Percentiles rank a stretch among this genome's conserved stretches.
Evolutionary conservation across 306 rosid genomes (phyloP).

Genomic region (Quercus parvula): DNA sequence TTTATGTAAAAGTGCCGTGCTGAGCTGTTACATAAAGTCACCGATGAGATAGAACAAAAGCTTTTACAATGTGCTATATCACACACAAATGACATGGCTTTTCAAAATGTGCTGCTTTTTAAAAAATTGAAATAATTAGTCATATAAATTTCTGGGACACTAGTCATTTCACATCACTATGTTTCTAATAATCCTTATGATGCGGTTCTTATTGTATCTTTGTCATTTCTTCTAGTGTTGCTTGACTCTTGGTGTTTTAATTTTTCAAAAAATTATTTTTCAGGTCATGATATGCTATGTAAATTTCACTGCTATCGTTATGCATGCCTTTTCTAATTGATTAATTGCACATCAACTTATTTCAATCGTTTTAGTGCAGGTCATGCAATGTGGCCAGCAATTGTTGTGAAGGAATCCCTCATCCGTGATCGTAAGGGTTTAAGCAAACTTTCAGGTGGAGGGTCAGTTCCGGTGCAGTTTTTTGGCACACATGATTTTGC

Average conservation of each 20-base stretch:
- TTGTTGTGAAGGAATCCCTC: conserved; percentile 88
- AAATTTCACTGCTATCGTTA: conserved; percentile 3
- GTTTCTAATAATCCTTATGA: background rate
- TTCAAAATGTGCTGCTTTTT: no score
- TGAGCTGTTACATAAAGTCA: background rate
- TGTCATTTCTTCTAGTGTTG: background rate
- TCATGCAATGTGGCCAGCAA: conserved; percentile 99
- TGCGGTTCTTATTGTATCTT: background rate
- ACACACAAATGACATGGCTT: background rate
- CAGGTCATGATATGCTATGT: background rate
- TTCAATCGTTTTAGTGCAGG: conserved; percentile 54
- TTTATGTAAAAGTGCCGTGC: background rate
- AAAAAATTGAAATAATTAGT: no score
- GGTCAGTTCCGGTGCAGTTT: conserved; percentile 89
- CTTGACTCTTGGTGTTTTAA: background rate
- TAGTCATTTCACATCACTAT: background rate
- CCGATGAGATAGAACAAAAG: background rate
- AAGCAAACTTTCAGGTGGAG: conserved; percentile 58
- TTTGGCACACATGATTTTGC: conserved; percentile 99
- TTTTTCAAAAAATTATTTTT: background rate
- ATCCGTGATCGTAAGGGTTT: conserved; percentile 80
- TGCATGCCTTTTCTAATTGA: conserved; percentile 8
- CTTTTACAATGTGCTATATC: background rate
- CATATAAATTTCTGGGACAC: no score
- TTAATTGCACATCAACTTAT: conserved; percentile 7